Conservation (phyloP, 2,329 filamentous ascomycete genomes). For the Clarireedia sp. region DNA sequence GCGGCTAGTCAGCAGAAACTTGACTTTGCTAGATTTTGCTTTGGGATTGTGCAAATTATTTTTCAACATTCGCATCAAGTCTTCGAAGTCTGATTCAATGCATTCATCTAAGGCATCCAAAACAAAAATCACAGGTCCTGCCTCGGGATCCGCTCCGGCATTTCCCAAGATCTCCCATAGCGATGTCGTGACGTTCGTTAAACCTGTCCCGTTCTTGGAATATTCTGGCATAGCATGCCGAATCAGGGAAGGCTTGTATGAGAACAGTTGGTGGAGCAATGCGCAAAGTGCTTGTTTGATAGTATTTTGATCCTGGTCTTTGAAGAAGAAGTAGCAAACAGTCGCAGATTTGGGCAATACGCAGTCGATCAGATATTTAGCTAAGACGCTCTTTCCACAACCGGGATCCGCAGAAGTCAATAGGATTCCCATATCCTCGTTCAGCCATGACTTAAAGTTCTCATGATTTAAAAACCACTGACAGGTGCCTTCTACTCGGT, state of each 20-base stretch:
- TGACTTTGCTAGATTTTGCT: not conserved
- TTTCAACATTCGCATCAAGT: not conserved
- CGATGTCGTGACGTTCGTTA: not conserved
- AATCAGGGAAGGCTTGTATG: not conserved
- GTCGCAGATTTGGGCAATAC: not conserved
- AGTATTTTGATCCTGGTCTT: not conserved
- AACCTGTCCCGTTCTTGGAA: not conserved
- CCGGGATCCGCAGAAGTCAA: not conserved
- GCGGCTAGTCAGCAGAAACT: constrained; percentile 5
- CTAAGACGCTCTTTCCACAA: not conserved
- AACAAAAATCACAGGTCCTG: not conserved
- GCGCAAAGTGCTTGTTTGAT: not conserved
- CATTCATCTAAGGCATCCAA: constrained; percentile 7
- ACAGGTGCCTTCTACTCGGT: not conserved
- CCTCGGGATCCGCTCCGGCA: not conserved
- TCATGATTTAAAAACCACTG: not conserved
- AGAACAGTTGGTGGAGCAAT: not conserved
- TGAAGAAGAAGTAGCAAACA: not conserved
- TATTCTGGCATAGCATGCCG: not conserved
- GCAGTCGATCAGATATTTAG: not conserved
- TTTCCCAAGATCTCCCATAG: constrained; percentile 1
- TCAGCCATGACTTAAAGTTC: not conserved
- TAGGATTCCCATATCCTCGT: not conserved
- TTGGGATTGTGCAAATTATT: not conserved
- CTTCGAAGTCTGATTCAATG: not conserved